Conservation (phyloP, 805 yeast species). For the Candida takata region DNA sequence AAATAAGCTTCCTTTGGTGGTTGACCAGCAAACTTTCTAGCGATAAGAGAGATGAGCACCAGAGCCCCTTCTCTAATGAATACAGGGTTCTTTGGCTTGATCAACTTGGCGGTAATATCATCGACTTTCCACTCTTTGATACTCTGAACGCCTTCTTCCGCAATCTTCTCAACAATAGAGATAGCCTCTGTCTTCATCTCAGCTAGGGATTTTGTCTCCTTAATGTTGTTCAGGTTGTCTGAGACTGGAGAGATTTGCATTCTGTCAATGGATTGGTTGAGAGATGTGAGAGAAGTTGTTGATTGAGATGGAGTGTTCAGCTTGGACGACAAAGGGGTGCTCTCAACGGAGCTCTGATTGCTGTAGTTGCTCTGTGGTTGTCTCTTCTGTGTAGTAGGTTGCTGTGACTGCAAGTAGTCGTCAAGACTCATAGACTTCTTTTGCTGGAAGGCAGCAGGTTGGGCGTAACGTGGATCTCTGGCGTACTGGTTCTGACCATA, state of each 20-base stretch:
- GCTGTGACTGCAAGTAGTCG: slow-evolving; percentile 16
- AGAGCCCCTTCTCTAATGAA: slow-evolving; percentile 73
- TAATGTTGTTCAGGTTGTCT: slow-evolving; percentile 45
- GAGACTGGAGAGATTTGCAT: slow-evolving; percentile 62
- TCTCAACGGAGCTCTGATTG: slow-evolving; percentile 14
- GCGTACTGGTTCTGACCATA: slow-evolving; percentile 6
- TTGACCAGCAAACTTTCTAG: slow-evolving; percentile 55
- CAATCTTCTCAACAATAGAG: slow-evolving; percentile 40
- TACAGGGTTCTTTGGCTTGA: slow-evolving; percentile 68
- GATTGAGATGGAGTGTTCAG: slow-evolving; percentile 42
- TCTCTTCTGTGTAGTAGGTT: slow-evolving; percentile 8
- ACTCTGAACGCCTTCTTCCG: slow-evolving; percentile 34
- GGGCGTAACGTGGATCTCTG: slow-evolving; percentile 4
- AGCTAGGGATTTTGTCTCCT: slow-evolving; percentile 29
- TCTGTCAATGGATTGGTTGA: slow-evolving; percentile 63
- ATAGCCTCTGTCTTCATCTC: slow-evolving; percentile 30
- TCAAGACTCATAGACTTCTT: slow-evolving; percentile 21
- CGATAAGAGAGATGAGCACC: slow-evolving; percentile 50
- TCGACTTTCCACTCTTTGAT: slow-evolving; percentile 60
- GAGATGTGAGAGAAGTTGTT: slow-evolving; percentile 65
- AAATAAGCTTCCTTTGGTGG: slow-evolving; percentile 74
- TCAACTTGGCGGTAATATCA: slow-evolving; percentile 56
- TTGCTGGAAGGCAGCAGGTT: slow-evolving; percentile 6
- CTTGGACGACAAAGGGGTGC: slow-evolving; percentile 22
- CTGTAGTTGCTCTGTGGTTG: slow-evolving; percentile 6